Evolutionary conservation across 2,329 filamentous ascomycete genomes (phyloP).

Genomic region (Pseudogymnoascus sp.): DNA sequence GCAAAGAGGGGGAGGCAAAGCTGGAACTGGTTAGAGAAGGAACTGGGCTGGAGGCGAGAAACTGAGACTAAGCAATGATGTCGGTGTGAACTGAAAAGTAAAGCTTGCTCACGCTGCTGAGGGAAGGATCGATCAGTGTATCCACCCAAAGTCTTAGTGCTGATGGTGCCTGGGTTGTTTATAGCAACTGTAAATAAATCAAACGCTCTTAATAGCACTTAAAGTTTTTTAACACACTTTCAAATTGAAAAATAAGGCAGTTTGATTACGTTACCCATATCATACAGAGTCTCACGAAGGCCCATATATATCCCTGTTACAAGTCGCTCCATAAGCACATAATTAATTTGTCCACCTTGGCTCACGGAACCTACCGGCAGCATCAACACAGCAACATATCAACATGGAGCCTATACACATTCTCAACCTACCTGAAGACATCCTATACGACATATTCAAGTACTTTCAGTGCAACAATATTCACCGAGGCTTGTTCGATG

Average conservation of each 20-base stretch:
- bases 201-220: not conserved
- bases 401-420: not conserved
- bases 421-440: not conserved
- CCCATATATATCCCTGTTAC: too few relatives aligned
- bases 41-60: slow-evolving; percentile 17
- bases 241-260: not conserved
- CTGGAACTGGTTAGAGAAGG: slow-evolving; percentile 40
- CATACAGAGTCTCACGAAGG: too few relatives aligned
- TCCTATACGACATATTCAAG: not conserved
- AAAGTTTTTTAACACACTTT: not conserved
- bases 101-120: not conserved
- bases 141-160: too few relatives aligned
- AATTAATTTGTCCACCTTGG: not conserved
- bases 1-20: slow-evolving; percentile 42
- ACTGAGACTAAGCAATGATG: not conserved
- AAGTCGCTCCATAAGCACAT: too few relatives aligned
- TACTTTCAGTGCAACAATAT: not conserved
- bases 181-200: not conserved
- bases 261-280: too few relatives aligned
- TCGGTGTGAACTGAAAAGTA: not conserved
- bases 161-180: not conserved
- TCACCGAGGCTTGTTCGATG: not conserved
- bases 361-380: not conserved
- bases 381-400: not conserved
- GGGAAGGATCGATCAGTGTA: too few relatives aligned